Evolutionary conservation across 306 rosid species (phyloP).

Genomic region (Ammopiptanthus mongolicus): DNA sequence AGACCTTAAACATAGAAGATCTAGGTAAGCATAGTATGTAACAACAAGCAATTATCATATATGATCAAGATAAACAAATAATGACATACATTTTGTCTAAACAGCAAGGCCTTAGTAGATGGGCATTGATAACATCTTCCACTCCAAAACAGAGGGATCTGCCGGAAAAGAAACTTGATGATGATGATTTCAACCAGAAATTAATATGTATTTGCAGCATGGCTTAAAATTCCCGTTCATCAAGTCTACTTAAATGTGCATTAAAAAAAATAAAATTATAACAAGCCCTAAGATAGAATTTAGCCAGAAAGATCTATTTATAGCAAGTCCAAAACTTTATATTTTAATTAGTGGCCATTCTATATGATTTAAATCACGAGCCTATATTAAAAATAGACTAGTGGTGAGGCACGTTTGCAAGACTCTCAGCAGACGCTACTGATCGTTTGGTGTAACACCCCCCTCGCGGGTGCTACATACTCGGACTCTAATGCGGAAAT

Average conservation of each 20-base stretch:
- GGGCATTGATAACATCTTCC: neutral
- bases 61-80: too few relatives aligned
- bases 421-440: neutral
- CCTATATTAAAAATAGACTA: neutral
- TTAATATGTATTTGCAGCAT: constrained; percentile 1
- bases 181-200: neutral
- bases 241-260: neutral
- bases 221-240: neutral
- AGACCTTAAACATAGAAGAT: neutral
- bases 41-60: neutral
- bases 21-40: neutral
- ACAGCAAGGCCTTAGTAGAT: neutral
- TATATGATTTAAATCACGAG: neutral
- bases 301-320: neutral
- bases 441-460: neutral
- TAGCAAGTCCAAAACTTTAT: neutral
- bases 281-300: neutral
- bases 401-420: neutral
- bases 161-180: neutral
- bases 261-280: neutral
- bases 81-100: too few relatives aligned
- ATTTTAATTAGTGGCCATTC: neutral
- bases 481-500: too few relatives aligned
- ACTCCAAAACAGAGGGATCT: neutral
- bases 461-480: too few relatives aligned